A percentile compares a stretch with the other conserved stretches of the same genome.
Evolutionary conservation across 352 stramenopile genomes (phyloP).

Genomic region (Phytophthora uliginosa): DNA sequence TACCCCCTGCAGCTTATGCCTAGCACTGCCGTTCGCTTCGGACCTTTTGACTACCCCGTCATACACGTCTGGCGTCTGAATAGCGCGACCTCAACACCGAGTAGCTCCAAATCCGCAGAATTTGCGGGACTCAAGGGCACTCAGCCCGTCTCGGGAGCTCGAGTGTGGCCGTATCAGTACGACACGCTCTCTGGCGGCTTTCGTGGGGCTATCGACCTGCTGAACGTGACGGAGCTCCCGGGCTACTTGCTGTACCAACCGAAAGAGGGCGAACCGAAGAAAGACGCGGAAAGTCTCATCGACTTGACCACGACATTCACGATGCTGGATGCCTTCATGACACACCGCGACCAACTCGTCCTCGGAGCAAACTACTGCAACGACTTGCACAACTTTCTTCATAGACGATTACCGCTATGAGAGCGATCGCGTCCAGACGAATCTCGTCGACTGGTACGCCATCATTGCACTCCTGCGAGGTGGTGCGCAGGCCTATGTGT

Average conservation of each 20-base stretch:
- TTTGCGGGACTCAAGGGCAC: slow-evolving; percentile 32
- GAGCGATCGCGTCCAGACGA: slow-evolving; percentile 42
- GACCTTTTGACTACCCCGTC: slow-evolving; percentile 57
- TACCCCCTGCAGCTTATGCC: slow-evolving; percentile 38
- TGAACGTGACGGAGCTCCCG: slow-evolving; percentile 41
- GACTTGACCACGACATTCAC: slow-evolving; percentile 35
- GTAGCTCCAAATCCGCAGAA: slow-evolving; percentile 5
- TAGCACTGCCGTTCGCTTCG: slow-evolving; percentile 43
- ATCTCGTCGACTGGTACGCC: slow-evolving; percentile 43
- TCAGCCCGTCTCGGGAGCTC: slow-evolving; percentile 14
- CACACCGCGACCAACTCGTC: background rate
- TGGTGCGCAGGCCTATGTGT: slow-evolving; percentile 57
- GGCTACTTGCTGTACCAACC: slow-evolving; percentile 41
- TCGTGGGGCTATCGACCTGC: slow-evolving; percentile 31
- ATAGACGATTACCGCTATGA: slow-evolving; percentile 71
- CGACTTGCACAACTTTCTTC: slow-evolving; percentile 42
- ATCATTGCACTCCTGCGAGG: slow-evolving; percentile 42
- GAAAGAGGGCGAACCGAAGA: background rate
- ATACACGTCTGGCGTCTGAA: slow-evolving; percentile 38
- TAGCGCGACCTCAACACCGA: background rate
- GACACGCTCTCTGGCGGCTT: slow-evolving; percentile 45
- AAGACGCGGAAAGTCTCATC: slow-evolving; percentile 28
- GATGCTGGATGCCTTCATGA: slow-evolving; percentile 49
- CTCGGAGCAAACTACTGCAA: background rate
- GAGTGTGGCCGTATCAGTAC: slow-evolving; percentile 49